phyloP scores from a whole-genome alignment of 2,329 filamentous ascomycete genomes.

The Neofusicoccum cordaticola region DNA sequence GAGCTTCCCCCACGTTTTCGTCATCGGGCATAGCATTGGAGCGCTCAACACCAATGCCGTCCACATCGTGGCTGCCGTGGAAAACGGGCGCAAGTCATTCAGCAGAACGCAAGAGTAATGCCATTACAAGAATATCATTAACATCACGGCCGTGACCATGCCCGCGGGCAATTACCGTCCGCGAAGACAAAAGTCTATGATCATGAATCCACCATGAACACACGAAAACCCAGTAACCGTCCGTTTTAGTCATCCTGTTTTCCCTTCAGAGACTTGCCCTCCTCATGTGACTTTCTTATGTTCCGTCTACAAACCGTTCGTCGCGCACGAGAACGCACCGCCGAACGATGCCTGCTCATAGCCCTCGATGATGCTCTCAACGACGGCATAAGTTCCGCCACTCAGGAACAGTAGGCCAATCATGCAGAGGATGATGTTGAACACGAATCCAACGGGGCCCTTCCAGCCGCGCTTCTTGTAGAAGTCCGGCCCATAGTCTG shows the following conservation, averaged over 20 bases:
- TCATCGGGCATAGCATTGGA: neutral
- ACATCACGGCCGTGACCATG: neutral
- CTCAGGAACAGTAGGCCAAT: slow-evolving; percentile 79
- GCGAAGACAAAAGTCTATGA: neutral
- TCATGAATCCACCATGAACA: neutral
- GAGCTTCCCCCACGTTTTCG: slow-evolving; percentile 11
- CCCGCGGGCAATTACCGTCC: neutral
- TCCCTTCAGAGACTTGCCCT: neutral
- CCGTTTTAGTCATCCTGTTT: neutral
- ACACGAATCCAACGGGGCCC: slow-evolving; percentile 53
- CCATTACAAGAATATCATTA: slow-evolving; percentile 2
- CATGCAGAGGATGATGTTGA: slow-evolving; percentile 72
- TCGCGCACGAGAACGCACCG: slow-evolving; percentile 70
- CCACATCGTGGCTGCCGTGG: neutral
- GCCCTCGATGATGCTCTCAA: slow-evolving; percentile 71
- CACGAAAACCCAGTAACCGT: neutral
- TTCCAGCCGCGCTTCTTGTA: slow-evolving; percentile 53
- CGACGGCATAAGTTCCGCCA: slow-evolving; percentile 72
- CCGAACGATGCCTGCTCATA: slow-evolving; percentile 65
- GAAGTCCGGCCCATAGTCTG: slow-evolving; percentile 57
- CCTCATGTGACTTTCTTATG: no score
- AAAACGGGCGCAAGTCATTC: neutral
- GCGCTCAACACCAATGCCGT: neutral
- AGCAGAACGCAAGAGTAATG: neutral
- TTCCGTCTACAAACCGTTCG: slow-evolving; percentile 57